Evolutionary conservation across 2,329 filamentous ascomycete genomes (phyloP).

Genomic region (Colletotrichum eremochloae): DNA sequence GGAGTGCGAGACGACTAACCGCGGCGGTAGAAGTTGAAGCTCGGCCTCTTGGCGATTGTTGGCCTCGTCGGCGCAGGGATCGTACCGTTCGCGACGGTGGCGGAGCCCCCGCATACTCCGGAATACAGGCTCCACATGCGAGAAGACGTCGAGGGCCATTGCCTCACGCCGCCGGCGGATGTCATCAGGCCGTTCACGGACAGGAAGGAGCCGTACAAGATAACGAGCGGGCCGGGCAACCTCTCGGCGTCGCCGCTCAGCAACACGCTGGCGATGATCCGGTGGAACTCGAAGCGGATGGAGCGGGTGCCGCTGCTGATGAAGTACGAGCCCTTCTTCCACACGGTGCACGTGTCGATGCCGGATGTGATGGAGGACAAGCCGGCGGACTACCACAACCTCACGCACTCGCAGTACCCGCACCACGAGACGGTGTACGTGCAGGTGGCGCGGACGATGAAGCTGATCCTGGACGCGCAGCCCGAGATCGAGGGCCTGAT

Average conservation of each 20-base stretch:
- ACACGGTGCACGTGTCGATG: constrained; percentile 48
- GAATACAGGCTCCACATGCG: constrained; percentile 37
- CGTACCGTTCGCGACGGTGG: constrained; percentile 40
- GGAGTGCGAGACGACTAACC: background rate
- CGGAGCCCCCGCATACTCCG: constrained; percentile 35
- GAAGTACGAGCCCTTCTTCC: constrained; percentile 50
- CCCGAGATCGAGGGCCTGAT: constrained; percentile 48
- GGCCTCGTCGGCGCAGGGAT: constrained; percentile 40
- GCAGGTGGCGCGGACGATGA: constrained; percentile 49
- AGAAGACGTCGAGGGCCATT: constrained; percentile 31
- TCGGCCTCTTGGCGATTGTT: constrained; percentile 22
- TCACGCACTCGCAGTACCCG: constrained; percentile 47
- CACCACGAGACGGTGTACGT: constrained; percentile 44
- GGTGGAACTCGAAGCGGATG: constrained; percentile 47
- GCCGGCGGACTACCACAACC: constrained; percentile 42
- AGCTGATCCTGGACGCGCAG: constrained; percentile 47
- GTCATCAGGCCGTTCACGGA: constrained; percentile 33
- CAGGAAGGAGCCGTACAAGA: constrained; percentile 20
- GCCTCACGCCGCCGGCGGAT: constrained; percentile 19
- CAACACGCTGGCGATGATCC: constrained; percentile 48
- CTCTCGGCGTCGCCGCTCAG: constrained; percentile 46
- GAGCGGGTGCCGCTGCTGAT: constrained; percentile 47
- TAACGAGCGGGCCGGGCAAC: constrained; percentile 25
- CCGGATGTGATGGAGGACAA: constrained; percentile 41
- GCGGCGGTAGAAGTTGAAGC: constrained; percentile 18